These are phyloP conservation scores for Flaveria linearis DNA, from an alignment of 129 eudicot genomes.

Conservation along the genomic window DNA sequence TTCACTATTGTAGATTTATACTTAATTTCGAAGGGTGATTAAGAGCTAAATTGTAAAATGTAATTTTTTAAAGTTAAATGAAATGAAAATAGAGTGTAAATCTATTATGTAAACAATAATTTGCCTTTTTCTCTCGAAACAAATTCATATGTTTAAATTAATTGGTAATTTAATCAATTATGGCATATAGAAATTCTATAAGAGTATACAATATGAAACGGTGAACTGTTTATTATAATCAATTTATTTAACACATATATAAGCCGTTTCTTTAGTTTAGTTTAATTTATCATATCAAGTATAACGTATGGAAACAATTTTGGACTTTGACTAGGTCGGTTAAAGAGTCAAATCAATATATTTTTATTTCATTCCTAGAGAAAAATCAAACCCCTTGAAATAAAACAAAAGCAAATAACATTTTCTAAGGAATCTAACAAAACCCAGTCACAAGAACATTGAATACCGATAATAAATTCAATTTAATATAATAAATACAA, in stretches of 20 bases:
- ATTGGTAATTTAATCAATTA: no score
- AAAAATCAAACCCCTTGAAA: background rate
- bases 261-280: background rate
- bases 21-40: no score
- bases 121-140: no score
- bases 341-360: background rate
- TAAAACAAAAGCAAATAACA: constrained; percentile 3
- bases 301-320: constrained; percentile 1
- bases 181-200: background rate
- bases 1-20: no score
- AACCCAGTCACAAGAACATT: constrained; percentile 30
- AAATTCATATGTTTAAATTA: no score
- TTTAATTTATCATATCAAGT: background rate
- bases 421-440: background rate
- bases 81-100: no score
- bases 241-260: background rate
- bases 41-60: no score
- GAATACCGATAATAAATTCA: constrained; percentile 28
- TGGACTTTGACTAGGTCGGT: constrained; percentile 5
- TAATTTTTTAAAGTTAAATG: no score
- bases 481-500: constrained; percentile 28
- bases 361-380: background rate
- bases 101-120: no score
- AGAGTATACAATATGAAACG: background rate
- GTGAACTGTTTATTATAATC: no score